Evolutionary conservation across 2,329 filamentous ascomycete species (phyloP), one percentile per base, ranked within the genome.

Genomic region (Clonostachys chloroleuca): DNA sequence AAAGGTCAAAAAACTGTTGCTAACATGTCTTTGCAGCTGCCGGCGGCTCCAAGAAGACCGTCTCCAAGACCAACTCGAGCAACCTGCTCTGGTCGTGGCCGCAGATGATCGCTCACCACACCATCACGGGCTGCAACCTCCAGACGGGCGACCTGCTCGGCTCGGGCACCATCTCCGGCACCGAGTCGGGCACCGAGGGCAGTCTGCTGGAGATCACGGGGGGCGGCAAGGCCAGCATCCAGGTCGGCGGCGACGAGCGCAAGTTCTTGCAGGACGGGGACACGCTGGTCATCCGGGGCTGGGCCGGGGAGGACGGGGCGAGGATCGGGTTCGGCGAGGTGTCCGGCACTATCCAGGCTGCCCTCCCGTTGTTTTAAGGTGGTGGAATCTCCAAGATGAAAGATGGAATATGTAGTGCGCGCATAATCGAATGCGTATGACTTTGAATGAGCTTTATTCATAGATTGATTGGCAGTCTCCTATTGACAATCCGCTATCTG

Each of bases 91-190:
- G 83, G 76, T 92, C 87, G 0, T 94, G 90, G 69, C 78, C 86
- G 1, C 89, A 94, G 61, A 92, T 92, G 87, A 71, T 94, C 34
- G 80, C 89, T 0, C 89, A 94, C 64, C 89, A 94, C 63, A 84
- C 86, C 4, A 78, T 89, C 49, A 86, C 83, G 0, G 89, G 89
- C 7, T 94, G 89, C 64, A 83, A 84, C 8, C 75, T 94, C 67
- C 78, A 81, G 6, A 76, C 83, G 0, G 89, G 89, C 41, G 89
- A 95, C 59, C 62, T 94, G 40, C 67, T 95, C 1, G 89, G 88
- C 3, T 88, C 84, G 1, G 89, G 89, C 8, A 94, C 89, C 0
- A 92, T 94, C 53, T 70, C 68, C 0, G 88, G 89, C 6, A 77
- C 80, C 6, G 72, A 83, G 50, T 40, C 65, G 6, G 86, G 87